phyloP scores from a whole-genome alignment of 306 rosid genomes.

The Lotus japonicus region DNA sequence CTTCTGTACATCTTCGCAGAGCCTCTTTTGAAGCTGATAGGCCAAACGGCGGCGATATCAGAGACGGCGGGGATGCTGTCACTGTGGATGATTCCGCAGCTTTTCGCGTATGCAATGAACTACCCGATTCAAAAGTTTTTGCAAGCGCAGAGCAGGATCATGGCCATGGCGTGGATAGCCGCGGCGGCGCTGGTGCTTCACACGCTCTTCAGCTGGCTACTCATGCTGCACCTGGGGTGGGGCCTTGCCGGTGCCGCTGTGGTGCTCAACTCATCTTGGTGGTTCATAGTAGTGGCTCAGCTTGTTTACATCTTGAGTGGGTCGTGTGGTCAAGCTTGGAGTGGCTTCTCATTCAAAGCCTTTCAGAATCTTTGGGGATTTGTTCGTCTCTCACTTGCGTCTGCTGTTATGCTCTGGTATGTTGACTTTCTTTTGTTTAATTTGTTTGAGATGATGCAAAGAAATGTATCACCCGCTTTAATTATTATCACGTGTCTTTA shows the following conservation, averaged over 20 bases:
- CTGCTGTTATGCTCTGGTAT: conserved; percentile 85
- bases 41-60: conserved; percentile 60
- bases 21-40: conserved; percentile 41
- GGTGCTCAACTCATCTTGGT: conserved; percentile 69
- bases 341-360: conserved; percentile 64
- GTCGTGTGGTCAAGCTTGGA: conserved; percentile 65
- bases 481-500: too few relatives aligned
- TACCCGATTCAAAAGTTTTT: conserved; percentile 74
- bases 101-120: conserved; percentile 74
- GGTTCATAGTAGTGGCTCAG: conserved; percentile 63
- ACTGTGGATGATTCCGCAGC: conserved; percentile 84
- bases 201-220: conserved; percentile 60
- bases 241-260: conserved; percentile 73
- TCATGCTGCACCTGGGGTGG: conserved; percentile 58
- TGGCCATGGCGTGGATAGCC: conserved; percentile 78
- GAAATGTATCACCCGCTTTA: too few relatives aligned
- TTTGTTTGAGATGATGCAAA: too few relatives aligned
- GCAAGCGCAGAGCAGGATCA: conserved; percentile 85
- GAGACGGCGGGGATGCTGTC: conserved; percentile 69
- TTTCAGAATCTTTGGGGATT: conserved; percentile 67
- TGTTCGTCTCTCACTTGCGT: conserved; percentile 63
- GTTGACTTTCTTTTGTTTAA: too few relatives aligned
- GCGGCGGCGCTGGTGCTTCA: conserved; percentile 53
- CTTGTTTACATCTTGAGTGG: conserved; percentile 51
- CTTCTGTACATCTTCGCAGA: conserved; percentile 54